Evolutionary conservation across 2,329 filamentous ascomycete species (phyloP), one percentile per base, ranked within the genome.

Genomic region (Cercospora sp.): DNA sequence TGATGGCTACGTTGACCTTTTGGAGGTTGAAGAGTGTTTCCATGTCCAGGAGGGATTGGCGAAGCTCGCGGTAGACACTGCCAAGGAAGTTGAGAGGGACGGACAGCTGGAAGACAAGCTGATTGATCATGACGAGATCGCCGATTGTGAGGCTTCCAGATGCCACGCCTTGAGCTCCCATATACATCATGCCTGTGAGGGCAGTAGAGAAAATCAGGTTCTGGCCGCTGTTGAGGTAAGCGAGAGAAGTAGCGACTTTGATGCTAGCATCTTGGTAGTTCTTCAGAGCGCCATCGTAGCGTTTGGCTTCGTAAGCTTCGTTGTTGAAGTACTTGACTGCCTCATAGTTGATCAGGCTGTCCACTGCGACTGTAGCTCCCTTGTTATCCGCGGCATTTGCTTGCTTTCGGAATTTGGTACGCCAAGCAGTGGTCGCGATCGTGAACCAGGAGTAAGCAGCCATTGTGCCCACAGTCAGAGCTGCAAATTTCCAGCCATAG

Each of bases 301-400:
- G 88, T 33, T 87, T 86, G 53, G 97, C 92, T 82, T 99, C 95
- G 73, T 93, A 98, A 72, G 91, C 92, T 78, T 99, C 96, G 76
- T 99, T 99, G 83, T 99, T 99, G 83, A 98, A 99, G 82, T 98
- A 97, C 77, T 99, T 99, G 77, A 99, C 95, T 13, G 96, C 94
- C 80, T 99, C 95, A 77, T 97, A 99, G 82, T 99, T 99, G 84
- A 99, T 97, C 61, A 99, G 83, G 0, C 94, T 97, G 81, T 99
- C 95, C 1, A 98, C 94, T 0, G 94, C 94, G 7, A 98, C 93
- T 0, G 94, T 98, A 0, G 94, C 96, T 0, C 93, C 95, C 78
- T 90, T 92, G 80, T 98, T 99, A 75, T 99, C 96, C 0, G 95
- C 96, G 5, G 93, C 93, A 78, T 99, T 99, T 45, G 95, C 93